Evolutionary conservation across 2,329 filamentous ascomycete species (phyloP), one percentile per base, ranked within the genome.

Genomic region (Xylaria sp.): DNA sequence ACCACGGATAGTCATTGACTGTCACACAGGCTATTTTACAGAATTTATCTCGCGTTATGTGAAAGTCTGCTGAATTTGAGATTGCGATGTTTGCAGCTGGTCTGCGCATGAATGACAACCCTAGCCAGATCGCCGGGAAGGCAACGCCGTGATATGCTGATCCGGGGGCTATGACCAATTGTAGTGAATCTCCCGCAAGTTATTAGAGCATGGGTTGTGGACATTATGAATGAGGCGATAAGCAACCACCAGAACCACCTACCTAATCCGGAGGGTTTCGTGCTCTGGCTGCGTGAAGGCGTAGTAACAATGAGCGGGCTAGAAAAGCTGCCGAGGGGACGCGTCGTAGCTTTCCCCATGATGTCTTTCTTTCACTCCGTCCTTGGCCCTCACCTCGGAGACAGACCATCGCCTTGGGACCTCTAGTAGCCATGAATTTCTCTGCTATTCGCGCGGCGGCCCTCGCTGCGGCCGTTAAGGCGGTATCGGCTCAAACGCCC

Each of bases 361-460:
- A 61, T 61, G 60, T 54, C 51, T 60, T 21, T 40, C 50, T 38
- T 40, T 11, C 43, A 57, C 46, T 57, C 49, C 23, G 28, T 52
- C 54, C 51, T 61, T 37, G 25, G 51, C 45, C 33, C 28, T 59
- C 57, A 58, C 58, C 50, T 57, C 28, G 43, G 52, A 49, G 60
- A 65, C 49, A 43, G 56, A 45, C 35, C 50, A 31, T 49, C 38
- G 23, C 9, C 23, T 54, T 11, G 55, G 19, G 53, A 37, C 45
- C 43, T 7, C n/a, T n/a, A n/a, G n/a, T 8, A 38, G 42, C 54
- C 53, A 67, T 67, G 65, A 67, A 58, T 62, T 65, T 52, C 57
- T 63, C 63, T 50, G 60, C 63, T 54, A 52, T 56, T 45, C 55
- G 54, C 31, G 65, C 52, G 23, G 57, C 60, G 21, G 61, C 63